Evolutionary conservation across 2,329 filamentous ascomycete genomes (phyloP), one percentile per base, ranked within the genome.

Genomic region (Diplodia intermedia): DNA sequence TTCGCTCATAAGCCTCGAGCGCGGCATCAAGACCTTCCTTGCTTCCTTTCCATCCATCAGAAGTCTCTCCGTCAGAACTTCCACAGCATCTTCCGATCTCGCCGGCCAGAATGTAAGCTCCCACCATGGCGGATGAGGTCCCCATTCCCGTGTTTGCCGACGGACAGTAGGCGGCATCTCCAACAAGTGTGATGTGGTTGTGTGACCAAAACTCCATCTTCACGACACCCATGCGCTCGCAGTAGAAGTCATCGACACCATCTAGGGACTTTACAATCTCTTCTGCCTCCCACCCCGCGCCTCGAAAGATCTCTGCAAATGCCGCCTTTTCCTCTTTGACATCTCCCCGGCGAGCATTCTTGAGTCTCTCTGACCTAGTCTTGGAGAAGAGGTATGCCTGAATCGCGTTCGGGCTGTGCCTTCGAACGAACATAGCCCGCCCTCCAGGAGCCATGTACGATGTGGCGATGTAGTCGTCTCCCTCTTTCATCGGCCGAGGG

Each of bases 101-200:
- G 4, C 71, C 72, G 12, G 72, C 71, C 29, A 73, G 67, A 8
- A 73, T 61, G 43, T 73, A 74, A 6, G 71, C 69, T 3, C 71
- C 72, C 0, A 84, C 72, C 0, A 89, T 72, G 0, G 82, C 81
- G 0, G 79, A 71, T 1, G 82, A 83, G 0, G 85, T 86, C 0
- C 86, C 86, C 77, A 84, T 81, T 0, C 86, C 87, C 0, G 82
- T 84, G 4, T 83, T 69, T 0, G 82, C 80, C 0, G 82, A 80
- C 0, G 85, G 84, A 29, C 81, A 83, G 71, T 82, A 84, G 0
- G 76, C 86, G 1, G 87, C 84, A 70, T 90, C 86, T 0, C 86
- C 87, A 0, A 88, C 63, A 0, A 88, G 76, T 1, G 79, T 82
- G 2, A 87, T 80, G 0, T 85, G 82, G 0, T 83, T 82, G 0